phyloP scores from a whole-genome alignment of 192 early-diverging fungal species.

The Backusella sp. region DNA sequence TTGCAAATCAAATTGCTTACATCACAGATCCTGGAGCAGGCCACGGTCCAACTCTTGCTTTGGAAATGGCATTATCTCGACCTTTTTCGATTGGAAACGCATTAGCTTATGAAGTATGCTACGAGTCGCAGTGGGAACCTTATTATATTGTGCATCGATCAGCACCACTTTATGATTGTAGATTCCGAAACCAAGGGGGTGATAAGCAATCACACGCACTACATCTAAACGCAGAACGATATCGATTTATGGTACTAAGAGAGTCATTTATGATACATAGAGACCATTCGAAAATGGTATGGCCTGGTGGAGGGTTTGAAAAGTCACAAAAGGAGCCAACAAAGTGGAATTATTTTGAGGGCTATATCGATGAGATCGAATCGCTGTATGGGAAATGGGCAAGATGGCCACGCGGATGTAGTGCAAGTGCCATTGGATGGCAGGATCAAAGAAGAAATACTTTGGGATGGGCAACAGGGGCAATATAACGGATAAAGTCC shows the following conservation, averaged over 20 bases:
- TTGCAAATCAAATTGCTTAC: slow-evolving; percentile 39
- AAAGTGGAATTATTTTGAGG: slow-evolving; percentile 46
- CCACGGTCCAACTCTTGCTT: slow-evolving; percentile 49
- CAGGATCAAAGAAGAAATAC: slow-evolving; percentile 40
- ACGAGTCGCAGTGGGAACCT: slow-evolving; percentile 59
- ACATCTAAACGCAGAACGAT: slow-evolving; percentile 46
- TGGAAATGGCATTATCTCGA: slow-evolving; percentile 29
- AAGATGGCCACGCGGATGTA: slow-evolving; percentile 53
- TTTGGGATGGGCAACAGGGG: slow-evolving; percentile 35
- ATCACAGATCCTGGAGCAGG: slow-evolving; percentile 54
- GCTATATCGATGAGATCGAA: slow-evolving; percentile 42
- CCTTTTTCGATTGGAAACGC: slow-evolving; percentile 11
- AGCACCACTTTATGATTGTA: slow-evolving; percentile 49
- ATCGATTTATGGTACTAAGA: slow-evolving; percentile 41
- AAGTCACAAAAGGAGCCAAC: slow-evolving; percentile 34
- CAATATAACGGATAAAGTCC: not conserved
- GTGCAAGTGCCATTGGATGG: slow-evolving; percentile 42
- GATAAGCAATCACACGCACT: slow-evolving; percentile 57
- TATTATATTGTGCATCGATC: slow-evolving; percentile 46
- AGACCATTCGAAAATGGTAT: slow-evolving; percentile 47
- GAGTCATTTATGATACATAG: slow-evolving; percentile 51
- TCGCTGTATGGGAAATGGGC: slow-evolving; percentile 39
- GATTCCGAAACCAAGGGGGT: slow-evolving; percentile 55
- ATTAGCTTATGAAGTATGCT: slow-evolving; percentile 49
- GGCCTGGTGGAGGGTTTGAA: slow-evolving; percentile 46